phyloP scores from a whole-genome alignment of 257 asterid species.

The Gentiana dahurica region DNA sequence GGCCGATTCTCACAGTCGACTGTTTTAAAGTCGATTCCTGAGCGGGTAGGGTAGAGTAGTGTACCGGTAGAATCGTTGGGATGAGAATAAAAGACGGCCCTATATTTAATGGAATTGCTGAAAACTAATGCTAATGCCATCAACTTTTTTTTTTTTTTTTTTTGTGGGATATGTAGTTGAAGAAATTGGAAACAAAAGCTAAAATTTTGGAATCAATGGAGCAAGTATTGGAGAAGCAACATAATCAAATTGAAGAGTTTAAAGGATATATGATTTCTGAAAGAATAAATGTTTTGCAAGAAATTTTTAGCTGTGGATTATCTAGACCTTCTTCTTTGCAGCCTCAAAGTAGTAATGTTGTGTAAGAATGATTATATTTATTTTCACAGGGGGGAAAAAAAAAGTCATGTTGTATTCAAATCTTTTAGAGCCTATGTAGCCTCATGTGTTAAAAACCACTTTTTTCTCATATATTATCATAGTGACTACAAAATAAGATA shows the following conservation, averaged over 20 bases:
- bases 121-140: too few relatives aligned
- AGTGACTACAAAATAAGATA: too few relatives aligned
- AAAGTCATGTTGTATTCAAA: too few relatives aligned
- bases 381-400: too few relatives aligned
- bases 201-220: conserved; percentile 50
- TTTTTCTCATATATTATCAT: too few relatives aligned
- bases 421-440: too few relatives aligned
- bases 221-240: conserved; percentile 52
- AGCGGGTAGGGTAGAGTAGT: not conserved
- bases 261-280: conserved; percentile 49
- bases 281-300: conserved; percentile 40
- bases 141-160: not conserved
- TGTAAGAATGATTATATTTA: too few relatives aligned
- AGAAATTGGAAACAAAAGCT: conserved; percentile 53
- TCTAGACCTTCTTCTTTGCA: conserved; percentile 13
- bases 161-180: conserved; percentile 25
- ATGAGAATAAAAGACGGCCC: not conserved
- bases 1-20: too few relatives aligned
- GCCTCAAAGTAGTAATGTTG: too few relatives aligned
- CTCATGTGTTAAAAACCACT: too few relatives aligned
- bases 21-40: conserved; percentile 1
- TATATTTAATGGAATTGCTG: not conserved
- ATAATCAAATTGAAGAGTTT: conserved; percentile 33
- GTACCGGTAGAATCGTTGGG: not conserved
- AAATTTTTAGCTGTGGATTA: conserved; percentile 34